Percentiles rank a stretch among this genome's conserved stretches.
Evolutionary conservation across 2,329 filamentous ascomycete genomes (phyloP).

Genomic region (Neoascochyta sp.): DNA sequence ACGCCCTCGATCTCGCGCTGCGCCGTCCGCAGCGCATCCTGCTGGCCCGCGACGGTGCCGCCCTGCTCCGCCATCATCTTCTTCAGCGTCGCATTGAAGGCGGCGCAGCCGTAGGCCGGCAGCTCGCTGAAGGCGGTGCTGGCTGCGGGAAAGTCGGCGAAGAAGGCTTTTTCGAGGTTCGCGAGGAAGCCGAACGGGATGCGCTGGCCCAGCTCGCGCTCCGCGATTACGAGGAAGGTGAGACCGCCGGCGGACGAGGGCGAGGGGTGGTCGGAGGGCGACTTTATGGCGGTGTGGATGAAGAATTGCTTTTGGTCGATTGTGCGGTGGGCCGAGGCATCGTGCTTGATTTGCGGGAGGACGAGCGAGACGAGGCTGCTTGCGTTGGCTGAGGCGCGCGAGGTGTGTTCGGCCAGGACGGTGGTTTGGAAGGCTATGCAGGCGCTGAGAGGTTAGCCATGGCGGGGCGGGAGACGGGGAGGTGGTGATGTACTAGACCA

Average conservation of each 20-base stretch:
- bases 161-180: constrained; percentile 85
- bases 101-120: constrained; percentile 84
- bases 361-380: constrained; percentile 88
- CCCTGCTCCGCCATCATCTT: constrained; percentile 79
- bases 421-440: constrained; percentile 93
- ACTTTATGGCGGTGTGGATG: constrained; percentile 92
- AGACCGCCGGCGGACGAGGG: constrained; percentile 65
- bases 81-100: constrained; percentile 78
- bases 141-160: constrained; percentile 63
- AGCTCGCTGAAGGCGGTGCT: constrained; percentile 70
- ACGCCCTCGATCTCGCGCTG: constrained; percentile 91
- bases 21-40: constrained; percentile 79
- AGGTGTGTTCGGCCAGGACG: constrained; percentile 89
- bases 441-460: constrained; percentile 55
- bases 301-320: constrained; percentile 89
- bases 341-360: constrained; percentile 89
- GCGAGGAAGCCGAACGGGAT: constrained; percentile 90
- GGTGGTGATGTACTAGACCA: constrained; percentile 38
- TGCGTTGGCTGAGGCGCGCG: constrained; percentile 75
- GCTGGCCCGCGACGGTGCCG: constrained; percentile 63
- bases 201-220: constrained; percentile 74
- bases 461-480: background rate
- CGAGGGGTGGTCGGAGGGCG: constrained; percentile 62
- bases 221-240: constrained; percentile 87
- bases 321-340: constrained; percentile 77